Percentiles rank a stretch among this genome's conserved stretches.
Evolutionary conservation across 148 eudicot species (phyloP).

Genomic region (Diospyros kaki): DNA sequence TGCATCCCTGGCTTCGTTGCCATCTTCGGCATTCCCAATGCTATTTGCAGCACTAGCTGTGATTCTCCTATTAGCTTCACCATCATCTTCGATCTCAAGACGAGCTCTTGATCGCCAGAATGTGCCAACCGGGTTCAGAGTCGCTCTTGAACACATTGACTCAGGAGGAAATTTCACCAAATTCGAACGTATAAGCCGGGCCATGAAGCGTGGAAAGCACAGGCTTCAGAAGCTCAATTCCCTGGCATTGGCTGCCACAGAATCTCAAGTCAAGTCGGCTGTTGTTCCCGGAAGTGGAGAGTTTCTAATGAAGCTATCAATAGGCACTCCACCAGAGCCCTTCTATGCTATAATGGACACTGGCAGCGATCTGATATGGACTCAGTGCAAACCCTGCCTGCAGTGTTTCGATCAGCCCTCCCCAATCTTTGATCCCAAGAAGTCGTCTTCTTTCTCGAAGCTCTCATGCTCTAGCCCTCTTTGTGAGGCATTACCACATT

Average conservation of each 20-base stretch:
- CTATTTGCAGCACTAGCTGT: conserved; percentile 21
- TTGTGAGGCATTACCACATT: conserved; percentile 48
- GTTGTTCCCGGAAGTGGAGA: conserved; percentile 73
- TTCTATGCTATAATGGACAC: conserved; percentile 70
- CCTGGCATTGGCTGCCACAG: conserved; percentile 35
- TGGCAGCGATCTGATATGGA: conserved; percentile 87
- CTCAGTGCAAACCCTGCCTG: conserved; percentile 74
- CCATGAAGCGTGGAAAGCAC: conserved; percentile 43
- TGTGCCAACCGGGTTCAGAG: conserved; percentile 37
- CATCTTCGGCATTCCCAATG: conserved; percentile 14
- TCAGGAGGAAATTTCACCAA: conserved; percentile 58
- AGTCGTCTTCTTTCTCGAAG: conserved; percentile 54
- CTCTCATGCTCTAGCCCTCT: conserved; percentile 50
- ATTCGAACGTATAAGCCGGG: conserved; percentile 62
- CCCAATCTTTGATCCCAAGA: conserved; percentile 60
- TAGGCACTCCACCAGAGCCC: conserved; percentile 58
- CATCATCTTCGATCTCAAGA: conserved; percentile 40
- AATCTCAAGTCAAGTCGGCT: conserved; percentile 30
- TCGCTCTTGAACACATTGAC: conserved; percentile 60
- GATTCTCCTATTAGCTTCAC: conserved; percentile 18
- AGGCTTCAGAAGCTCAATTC: conserved; percentile 46
- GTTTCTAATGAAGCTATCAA: conserved; percentile 59
- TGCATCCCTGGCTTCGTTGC: conserved; percentile 21
- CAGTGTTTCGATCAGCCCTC: conserved; percentile 62
- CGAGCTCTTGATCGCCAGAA: conserved; percentile 19